These are phyloP conservation scores for Kazachstania martiniae DNA, from an alignment of 805 yeast genomes.

Conservation along the genomic window DNA sequence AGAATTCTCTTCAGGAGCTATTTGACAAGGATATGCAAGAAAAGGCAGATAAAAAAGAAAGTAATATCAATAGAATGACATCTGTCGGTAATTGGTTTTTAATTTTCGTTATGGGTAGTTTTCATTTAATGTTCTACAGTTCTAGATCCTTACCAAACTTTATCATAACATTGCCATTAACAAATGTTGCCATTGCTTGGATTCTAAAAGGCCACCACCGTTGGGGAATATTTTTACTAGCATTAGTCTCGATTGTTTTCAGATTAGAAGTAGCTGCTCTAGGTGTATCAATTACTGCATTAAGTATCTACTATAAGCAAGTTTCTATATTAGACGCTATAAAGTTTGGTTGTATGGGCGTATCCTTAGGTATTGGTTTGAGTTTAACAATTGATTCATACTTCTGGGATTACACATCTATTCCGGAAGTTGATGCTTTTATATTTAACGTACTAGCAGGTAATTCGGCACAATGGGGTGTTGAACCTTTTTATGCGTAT, in stretches of 20 bases:
- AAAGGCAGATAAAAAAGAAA: constrained; percentile 7
- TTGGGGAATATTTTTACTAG: constrained; percentile 40
- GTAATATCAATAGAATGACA: constrained; percentile 7
- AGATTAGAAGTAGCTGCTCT: constrained; percentile 61
- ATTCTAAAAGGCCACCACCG: constrained; percentile 40
- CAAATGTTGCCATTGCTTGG: constrained; percentile 42
- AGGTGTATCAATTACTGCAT: constrained; percentile 37
- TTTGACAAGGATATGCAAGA: constrained; percentile 8
- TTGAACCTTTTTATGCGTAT: constrained; percentile 63
- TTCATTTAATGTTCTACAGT: constrained; percentile 72
- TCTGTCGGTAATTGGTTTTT: constrained; percentile 47
- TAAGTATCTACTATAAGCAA: constrained; percentile 37
- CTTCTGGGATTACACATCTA: constrained; percentile 54
- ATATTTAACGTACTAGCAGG: constrained; percentile 69
- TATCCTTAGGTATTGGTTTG: constrained; percentile 34
- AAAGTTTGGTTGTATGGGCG: constrained; percentile 37
- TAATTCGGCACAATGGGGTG: constrained; percentile 72
- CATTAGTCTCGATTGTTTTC: constrained; percentile 57
- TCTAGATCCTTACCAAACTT: constrained; percentile 85
- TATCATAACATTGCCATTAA: constrained; percentile 62
- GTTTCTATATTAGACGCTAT: constrained; percentile 32
- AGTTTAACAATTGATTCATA: constrained; percentile 51
- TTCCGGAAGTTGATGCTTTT: constrained; percentile 72
- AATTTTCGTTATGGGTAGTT: constrained; percentile 52
- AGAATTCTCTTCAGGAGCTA: constrained; percentile 29